Conservation (phyloP, 306 rosid genomes). For the Citrullus mucosospermus region DNA sequence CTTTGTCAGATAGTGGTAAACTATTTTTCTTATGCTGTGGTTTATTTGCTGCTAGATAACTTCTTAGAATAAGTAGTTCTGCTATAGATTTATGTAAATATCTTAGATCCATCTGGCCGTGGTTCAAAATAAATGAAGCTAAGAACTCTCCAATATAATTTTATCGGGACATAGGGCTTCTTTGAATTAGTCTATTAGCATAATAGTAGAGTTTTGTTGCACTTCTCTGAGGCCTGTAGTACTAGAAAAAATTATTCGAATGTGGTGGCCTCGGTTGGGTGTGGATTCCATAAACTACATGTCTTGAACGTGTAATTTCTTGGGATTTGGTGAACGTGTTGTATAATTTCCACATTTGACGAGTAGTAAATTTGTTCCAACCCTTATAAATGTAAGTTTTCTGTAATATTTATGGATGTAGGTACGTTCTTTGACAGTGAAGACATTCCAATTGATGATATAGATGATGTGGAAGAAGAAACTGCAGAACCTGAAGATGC, state of each 20-base stretch:
- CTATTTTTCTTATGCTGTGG: neutral
- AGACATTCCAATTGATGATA: slow-evolving; percentile 74
- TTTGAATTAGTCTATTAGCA: neutral
- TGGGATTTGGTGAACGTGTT: neutral
- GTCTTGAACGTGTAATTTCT: too few species aligned
- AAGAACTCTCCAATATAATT: neutral
- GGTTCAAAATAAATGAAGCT: neutral
- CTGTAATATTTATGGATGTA: neutral
- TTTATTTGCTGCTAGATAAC: neutral
- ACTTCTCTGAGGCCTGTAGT: neutral
- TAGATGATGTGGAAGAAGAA: slow-evolving; percentile 48
- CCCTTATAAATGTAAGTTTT: neutral
- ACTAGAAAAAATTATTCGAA: neutral
- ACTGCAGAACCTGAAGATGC: slow-evolving; percentile 17
- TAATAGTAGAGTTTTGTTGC: neutral
- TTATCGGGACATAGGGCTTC: neutral
- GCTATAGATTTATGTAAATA: neutral
- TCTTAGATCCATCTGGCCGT: neutral
- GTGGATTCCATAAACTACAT: too few species aligned
- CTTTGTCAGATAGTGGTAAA: slow-evolving; percentile 41
- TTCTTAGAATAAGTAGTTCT: neutral
- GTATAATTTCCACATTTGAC: neutral
- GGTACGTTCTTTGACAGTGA: slow-evolving; percentile 33
- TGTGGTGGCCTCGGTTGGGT: too few species aligned
- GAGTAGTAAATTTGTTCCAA: neutral